A percentile compares a stretch with the other conserved stretches of the same genome.
These are phyloP conservation scores for Penicillium odoratum DNA, from an alignment of 495 filamentous ascomycete species.

Conservation along the genomic window DNA sequence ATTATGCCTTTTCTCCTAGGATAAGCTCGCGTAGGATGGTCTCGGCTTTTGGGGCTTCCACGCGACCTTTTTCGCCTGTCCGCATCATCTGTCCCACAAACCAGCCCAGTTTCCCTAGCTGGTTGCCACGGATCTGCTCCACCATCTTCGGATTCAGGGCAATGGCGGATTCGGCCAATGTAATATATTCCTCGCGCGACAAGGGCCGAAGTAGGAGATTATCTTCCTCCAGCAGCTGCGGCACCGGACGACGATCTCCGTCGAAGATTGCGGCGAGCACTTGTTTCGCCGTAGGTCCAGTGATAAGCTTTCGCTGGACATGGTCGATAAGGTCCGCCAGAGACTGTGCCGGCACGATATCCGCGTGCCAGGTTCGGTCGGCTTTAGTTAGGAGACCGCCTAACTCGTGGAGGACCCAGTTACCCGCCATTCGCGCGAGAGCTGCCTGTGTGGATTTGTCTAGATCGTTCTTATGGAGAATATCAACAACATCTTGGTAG, in stretches of 20 bases:
- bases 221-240: constrained; percentile 62
- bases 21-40: constrained; percentile 59
- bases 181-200: constrained; percentile 48
- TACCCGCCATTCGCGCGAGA: constrained; percentile 49
- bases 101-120: constrained; percentile 77
- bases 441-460: constrained; percentile 25
- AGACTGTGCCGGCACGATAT: constrained; percentile 55
- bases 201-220: constrained; percentile 64
- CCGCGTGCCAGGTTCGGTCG: constrained; percentile 52
- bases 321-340: constrained; percentile 68
- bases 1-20: constrained; percentile 24
- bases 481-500: constrained; percentile 71
- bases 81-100: constrained; percentile 92
- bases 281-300: constrained; percentile 72
- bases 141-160: constrained; percentile 59
- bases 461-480: constrained; percentile 39
- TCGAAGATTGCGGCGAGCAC: constrained; percentile 64
- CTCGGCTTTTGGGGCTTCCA: constrained; percentile 75
- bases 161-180: constrained; percentile 43
- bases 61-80: constrained; percentile 67
- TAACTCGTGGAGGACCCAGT: constrained; percentile 86
- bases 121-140: constrained; percentile 62
- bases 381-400: constrained; percentile 67
- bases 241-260: constrained; percentile 51
- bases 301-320: constrained; percentile 67